phyloP scores from a whole-genome alignment of 495 filamentous ascomycete species.

The Hyaloscypha bicolor region DNA sequence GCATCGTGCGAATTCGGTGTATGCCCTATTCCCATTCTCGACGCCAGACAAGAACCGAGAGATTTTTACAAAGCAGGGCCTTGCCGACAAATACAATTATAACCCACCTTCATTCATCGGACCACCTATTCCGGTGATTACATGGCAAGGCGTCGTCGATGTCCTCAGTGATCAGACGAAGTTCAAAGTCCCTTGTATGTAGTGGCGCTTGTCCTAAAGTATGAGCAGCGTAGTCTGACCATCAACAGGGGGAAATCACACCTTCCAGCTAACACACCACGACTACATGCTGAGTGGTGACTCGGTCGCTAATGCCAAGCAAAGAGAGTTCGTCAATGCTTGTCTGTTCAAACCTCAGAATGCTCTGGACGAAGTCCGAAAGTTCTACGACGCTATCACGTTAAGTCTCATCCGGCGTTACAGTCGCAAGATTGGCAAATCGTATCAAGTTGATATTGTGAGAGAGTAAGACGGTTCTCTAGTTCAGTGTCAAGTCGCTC shows the following conservation, averaged over 20 bases:
- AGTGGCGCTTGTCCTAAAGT: too few relatives aligned
- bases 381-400: slow-evolving; percentile 66
- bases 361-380: slow-evolving; percentile 59
- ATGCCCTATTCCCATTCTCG: slow-evolving; percentile 84
- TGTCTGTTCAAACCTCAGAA: slow-evolving; percentile 52
- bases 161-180: too few relatives aligned
- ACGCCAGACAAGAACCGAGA: slow-evolving; percentile 72
- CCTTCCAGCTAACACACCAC: too few relatives aligned
- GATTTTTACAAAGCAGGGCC: background rate
- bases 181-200: too few relatives aligned
- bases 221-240: too few relatives aligned
- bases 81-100: too few relatives aligned
- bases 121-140: too few relatives aligned
- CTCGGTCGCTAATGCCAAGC: slow-evolving; percentile 43
- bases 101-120: too few relatives aligned
- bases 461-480: slow-evolving; percentile 68
- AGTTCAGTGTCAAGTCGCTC: background rate
- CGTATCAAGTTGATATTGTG: slow-evolving; percentile 68
- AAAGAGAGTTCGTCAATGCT: slow-evolving; percentile 54
- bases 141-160: too few relatives aligned
- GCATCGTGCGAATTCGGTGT: slow-evolving; percentile 76
- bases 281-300: slow-evolving; percentile 63
- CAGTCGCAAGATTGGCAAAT: background rate
- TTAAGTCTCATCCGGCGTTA: slow-evolving; percentile 56
- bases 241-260: too few relatives aligned